Conservation (phyloP, 1,139 yeast species). For the Suhomyces coccinellae region DNA sequence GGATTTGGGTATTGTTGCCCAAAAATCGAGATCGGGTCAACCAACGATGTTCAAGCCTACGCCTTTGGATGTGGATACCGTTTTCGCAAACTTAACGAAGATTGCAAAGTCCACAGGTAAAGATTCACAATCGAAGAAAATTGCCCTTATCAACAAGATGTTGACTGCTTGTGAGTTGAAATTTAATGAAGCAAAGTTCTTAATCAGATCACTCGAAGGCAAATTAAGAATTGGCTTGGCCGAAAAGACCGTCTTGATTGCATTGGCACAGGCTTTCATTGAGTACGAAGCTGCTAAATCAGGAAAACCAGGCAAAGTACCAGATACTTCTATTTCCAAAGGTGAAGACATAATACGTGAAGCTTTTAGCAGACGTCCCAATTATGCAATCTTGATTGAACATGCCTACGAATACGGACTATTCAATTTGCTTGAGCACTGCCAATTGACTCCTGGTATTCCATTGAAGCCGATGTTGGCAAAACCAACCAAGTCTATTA, state of each 20-base stretch:
- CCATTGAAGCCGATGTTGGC: slow-evolving; percentile 98
- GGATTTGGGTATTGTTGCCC: slow-evolving; percentile 89
- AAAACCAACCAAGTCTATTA: slow-evolving; percentile 90
- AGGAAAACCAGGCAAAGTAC: slow-evolving; percentile 5
- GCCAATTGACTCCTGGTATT: slow-evolving; percentile 84
- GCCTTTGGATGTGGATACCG: slow-evolving; percentile 69
- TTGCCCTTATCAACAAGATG: slow-evolving; percentile 75
- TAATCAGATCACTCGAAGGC: slow-evolving; percentile 89
- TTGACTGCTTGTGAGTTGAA: slow-evolving; percentile 83
- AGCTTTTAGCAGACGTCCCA: slow-evolving; percentile 89
- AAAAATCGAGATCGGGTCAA: slow-evolving; percentile 78
- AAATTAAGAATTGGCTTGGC: slow-evolving; percentile 92
- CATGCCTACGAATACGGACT: slow-evolving; percentile 71
- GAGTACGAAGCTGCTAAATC: slow-evolving; percentile 45
- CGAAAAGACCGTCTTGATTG: slow-evolving; percentile 83
- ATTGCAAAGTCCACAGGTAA: slow-evolving; percentile 84
- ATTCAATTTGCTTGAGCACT: slow-evolving; percentile 59
- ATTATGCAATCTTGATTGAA: slow-evolving; percentile 74
- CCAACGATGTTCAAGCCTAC: slow-evolving; percentile 93
- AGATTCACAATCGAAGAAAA: slow-evolving; percentile 77
- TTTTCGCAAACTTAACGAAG: slow-evolving; percentile 69
- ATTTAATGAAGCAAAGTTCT: slow-evolving; percentile 74
- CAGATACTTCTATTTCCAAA: slow-evolving; percentile 42
- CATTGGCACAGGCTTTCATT: slow-evolving; percentile 80
- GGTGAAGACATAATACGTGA: slow-evolving; percentile 84